Conservation (phyloP, 164 flowering plant species). For the Buxus sempervirens region DNA sequence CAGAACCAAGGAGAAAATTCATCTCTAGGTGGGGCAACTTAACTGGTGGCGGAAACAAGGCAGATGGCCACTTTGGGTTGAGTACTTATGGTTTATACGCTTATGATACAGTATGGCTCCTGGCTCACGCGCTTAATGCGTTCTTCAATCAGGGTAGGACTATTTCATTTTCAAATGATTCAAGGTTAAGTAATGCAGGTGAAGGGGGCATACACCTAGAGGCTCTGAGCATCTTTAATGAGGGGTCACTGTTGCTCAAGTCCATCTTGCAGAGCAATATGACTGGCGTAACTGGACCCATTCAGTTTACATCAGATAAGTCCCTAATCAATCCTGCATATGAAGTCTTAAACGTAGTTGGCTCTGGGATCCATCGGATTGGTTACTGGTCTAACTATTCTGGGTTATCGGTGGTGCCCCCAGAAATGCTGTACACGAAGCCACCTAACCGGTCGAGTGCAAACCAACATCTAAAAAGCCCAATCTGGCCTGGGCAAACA, state of each 20-base stretch:
- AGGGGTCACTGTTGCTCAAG: conserved; percentile 20
- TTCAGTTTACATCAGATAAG: conserved; percentile 21
- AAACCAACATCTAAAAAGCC: background rate
- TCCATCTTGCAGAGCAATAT: conserved; percentile 9
- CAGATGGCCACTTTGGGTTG: background rate
- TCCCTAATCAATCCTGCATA: conserved; percentile 26
- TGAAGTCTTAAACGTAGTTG: conserved; percentile 21
- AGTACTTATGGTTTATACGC: conserved; percentile 18
- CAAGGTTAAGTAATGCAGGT: conserved; percentile 5
- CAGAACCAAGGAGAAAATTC: conserved; percentile 14
- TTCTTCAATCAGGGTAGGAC: conserved; percentile 18
- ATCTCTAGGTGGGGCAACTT: conserved; percentile 18
- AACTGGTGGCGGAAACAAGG: conserved; percentile 4
- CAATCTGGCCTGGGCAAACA: conserved; percentile 8
- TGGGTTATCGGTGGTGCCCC: conserved; percentile 8
- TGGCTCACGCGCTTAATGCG: conserved; percentile 27
- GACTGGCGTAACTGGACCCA: conserved; percentile 25
- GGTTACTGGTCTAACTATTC: conserved; percentile 11
- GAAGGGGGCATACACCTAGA: conserved; percentile 14
- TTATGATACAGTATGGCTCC: conserved; percentile 32
- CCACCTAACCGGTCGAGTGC: conserved; percentile 1
- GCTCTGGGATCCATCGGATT: background rate
- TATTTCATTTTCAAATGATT: conserved; percentile 22
- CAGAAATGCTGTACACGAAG: conserved; percentile 1
- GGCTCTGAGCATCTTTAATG: conserved; percentile 19